These are phyloP conservation scores for Neoboletus magnificus DNA, from an alignment of 768 basidiomycete genomes.

Conservation along the genomic window DNA sequence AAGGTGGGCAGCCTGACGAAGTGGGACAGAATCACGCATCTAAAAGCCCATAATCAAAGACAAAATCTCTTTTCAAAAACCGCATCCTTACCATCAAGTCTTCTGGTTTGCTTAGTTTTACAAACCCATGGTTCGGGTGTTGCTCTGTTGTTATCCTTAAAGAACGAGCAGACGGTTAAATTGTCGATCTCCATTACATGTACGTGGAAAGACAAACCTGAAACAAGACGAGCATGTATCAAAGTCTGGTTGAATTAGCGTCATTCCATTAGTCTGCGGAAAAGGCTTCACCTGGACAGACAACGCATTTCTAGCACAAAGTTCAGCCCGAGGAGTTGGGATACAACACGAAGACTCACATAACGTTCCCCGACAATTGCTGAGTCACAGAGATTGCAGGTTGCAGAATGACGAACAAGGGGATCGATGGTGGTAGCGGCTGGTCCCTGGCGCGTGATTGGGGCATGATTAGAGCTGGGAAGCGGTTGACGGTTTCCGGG, in stretches of 20 bases:
- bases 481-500: constrained; percentile 6
- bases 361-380: constrained; percentile 67
- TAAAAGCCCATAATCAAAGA: constrained; percentile 11
- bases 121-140: constrained; percentile 75
- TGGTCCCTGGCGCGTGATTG: neutral
- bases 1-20: constrained; percentile 37
- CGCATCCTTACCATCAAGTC: constrained; percentile 54
- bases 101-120: constrained; percentile 50
- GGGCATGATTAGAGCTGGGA: neutral
- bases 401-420: constrained; percentile 55
- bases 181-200: neutral
- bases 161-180: neutral
- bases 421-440: neutral
- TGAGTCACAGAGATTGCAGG: constrained; percentile 76
- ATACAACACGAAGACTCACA: constrained; percentile 42
- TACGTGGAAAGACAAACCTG: constrained; percentile 36
- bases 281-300: constrained; percentile 49
- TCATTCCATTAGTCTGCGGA: neutral
- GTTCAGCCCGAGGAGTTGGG: constrained; percentile 1
- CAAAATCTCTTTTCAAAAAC: neutral
- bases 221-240: constrained; percentile 75
- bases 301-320: constrained; percentile 65
- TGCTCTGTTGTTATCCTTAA: constrained; percentile 63
- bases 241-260: constrained; percentile 47
- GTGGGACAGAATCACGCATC: constrained; percentile 28